These are phyloP conservation scores for Cephaloascus albidus DNA, from an alignment of 805 yeast species.

Conservation along the genomic window DNA sequence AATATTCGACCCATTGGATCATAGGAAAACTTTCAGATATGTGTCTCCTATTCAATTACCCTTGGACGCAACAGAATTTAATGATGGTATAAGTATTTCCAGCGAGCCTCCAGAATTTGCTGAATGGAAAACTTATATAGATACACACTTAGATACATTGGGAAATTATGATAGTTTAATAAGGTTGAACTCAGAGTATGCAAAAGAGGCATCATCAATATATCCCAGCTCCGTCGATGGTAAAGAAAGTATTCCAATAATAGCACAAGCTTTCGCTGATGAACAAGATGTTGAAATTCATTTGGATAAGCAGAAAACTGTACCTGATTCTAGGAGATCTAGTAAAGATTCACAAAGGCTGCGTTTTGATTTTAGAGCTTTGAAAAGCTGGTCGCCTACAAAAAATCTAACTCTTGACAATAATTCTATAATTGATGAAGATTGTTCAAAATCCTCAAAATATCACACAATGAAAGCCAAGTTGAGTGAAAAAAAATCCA, in stretches of 20 bases:
- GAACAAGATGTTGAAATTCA: too few species aligned
- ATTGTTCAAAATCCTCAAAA: neutral
- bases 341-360: neutral
- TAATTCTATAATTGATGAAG: too few species aligned
- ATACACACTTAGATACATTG: neutral
- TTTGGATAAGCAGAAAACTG: too few species aligned
- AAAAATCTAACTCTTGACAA: too few species aligned
- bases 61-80: neutral
- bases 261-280: neutral
- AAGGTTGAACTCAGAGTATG: neutral
- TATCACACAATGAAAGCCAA: neutral
- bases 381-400: neutral
- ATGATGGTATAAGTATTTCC: neutral
- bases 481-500: neutral
- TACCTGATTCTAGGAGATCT: neutral
- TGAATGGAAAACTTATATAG: neutral
- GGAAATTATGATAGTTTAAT: neutral
- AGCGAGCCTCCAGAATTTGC: too few species aligned
- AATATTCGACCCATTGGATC: neutral
- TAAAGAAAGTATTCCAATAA: neutral
- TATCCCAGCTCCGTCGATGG: too few species aligned
- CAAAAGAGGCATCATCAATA: neutral
- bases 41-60: neutral
- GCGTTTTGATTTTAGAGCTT: neutral
- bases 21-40: neutral